phyloP scores from a whole-genome alignment of 2,329 filamentous ascomycete genomes.

The Fusarium tanahbumbuense region DNA sequence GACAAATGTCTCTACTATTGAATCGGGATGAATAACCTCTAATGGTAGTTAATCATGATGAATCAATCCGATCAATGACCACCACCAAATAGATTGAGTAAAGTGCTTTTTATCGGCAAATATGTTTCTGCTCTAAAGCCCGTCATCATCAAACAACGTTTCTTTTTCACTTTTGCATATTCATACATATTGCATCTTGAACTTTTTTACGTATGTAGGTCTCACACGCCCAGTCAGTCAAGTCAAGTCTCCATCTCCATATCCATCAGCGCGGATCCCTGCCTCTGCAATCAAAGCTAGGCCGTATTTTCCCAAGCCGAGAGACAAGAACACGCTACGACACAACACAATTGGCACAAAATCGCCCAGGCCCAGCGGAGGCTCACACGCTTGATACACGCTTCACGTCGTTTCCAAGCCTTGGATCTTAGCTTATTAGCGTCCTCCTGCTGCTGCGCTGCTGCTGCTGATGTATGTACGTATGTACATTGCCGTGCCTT shows the following conservation, averaged over 20 bases:
- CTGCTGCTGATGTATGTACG: neutral
- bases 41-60: slow-evolving; percentile 5
- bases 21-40: neutral
- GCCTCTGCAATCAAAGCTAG: slow-evolving; percentile 29
- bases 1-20: slow-evolving; percentile 24
- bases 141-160: slow-evolving; percentile 25
- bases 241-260: slow-evolving; percentile 17
- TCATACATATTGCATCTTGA: slow-evolving; percentile 10
- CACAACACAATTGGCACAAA: slow-evolving; percentile 48
- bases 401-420: slow-evolving; percentile 39
- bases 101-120: slow-evolving; percentile 13
- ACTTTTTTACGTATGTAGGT: slow-evolving; percentile 15
- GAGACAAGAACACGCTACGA: slow-evolving; percentile 47
- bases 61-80: slow-evolving; percentile 1
- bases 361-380: slow-evolving; percentile 29
- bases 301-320: slow-evolving; percentile 43
- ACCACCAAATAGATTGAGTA: neutral
- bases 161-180: slow-evolving; percentile 6
- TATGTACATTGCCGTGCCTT: slow-evolving; percentile 17
- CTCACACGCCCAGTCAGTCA: slow-evolving; percentile 34
- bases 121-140: slow-evolving; percentile 16
- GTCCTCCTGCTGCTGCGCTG: neutral
- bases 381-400: slow-evolving; percentile 39
- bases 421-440: slow-evolving; percentile 9
- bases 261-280: slow-evolving; percentile 41